Evolutionary conservation across 345 rosid genomes (phyloP), one percentile per base, ranked within the genome.

Genomic region (Cardiospermum halicacabum): DNA sequence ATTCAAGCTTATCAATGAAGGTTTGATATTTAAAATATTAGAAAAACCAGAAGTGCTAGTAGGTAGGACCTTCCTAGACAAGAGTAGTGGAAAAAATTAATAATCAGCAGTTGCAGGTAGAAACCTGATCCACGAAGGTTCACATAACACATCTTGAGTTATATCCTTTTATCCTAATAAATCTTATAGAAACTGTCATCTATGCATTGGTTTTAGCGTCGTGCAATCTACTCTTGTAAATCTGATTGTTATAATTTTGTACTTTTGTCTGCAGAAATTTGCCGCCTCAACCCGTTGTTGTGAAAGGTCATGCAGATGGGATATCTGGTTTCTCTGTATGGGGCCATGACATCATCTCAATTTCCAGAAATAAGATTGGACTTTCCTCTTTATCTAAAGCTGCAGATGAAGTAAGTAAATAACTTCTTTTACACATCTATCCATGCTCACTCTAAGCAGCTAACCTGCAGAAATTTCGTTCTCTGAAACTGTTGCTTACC

Each of bases 261-360:
- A 43, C n/a, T 49, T 54, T 15, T 45, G 53, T 66, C 58, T 69
- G 72, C 74, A 89, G 98, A 82, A 87, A 80, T 76, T 80, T 72
- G 72, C 68, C 89, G 0, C 66, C 82, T 19, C 81, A 84, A 60
- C 80, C 90, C 47, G 58, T 72, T 64, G 71, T 78, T 62, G 81
- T 78, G 50, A 85, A 73, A 81, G 94, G 96, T 56, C 91, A 92
- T 62, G 72, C 74, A 2, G 95, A 89, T 65, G 96, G 85, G 53
- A 80, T 92, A 65, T 85, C 96, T 13, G 82, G 84, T 72, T 87
- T 92, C 84, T 87, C 91, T 7, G 68, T 87, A 8, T 87, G 95
- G 95, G 92, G 98, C 40, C 84, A 87, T 67, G 98, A 92, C 64
- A 73, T 89, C 51, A 79, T 92, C 75, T 92, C 98, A 8, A 89